Percentiles rank a stretch among this genome's conserved stretches.
These are phyloP conservation scores for Primulina eburnea DNA, from an alignment of 257 asterid species.

Conservation along the genomic window DNA sequence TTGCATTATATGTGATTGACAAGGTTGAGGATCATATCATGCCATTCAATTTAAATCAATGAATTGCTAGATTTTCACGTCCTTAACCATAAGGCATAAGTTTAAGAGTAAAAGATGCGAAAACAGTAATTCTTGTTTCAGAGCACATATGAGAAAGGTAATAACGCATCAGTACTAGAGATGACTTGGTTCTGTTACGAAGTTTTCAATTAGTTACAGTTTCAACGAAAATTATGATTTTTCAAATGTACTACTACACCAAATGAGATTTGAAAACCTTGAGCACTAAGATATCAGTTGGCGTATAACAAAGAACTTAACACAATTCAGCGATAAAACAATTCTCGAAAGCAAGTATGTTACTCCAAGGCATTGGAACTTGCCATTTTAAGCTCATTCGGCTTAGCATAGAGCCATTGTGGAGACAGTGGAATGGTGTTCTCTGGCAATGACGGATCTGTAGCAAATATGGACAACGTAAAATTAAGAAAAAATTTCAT, in stretches of 20 bases:
- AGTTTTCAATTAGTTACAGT: not conserved
- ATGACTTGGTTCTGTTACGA: not conserved
- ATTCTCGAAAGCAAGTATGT: slow-evolving; percentile 6
- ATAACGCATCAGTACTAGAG: not conserved
- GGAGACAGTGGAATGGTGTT: slow-evolving; percentile 92
- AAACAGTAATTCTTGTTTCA: not conserved
- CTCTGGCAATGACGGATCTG: slow-evolving; percentile 79
- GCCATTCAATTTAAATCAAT: not conserved
- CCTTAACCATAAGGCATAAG: not conserved
- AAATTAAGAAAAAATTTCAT: no score
- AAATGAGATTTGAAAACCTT: not conserved
- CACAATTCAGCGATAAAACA: not conserved
- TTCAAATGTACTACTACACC: not conserved
- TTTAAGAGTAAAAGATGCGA: not conserved
- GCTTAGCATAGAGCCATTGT: slow-evolving; percentile 88
- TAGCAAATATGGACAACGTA: slow-evolving; percentile 24
- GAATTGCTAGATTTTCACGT: not conserved
- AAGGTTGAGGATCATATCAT: not conserved
- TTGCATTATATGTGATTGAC: not conserved
- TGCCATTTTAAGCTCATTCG: slow-evolving; percentile 73
- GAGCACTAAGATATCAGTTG: slow-evolving; percentile 6
- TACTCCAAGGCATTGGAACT: slow-evolving; percentile 21
- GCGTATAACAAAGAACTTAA: slow-evolving; percentile 2
- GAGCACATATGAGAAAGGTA: not conserved
- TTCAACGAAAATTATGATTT: not conserved